Evolutionary conservation across 2,329 filamentous ascomycete species (phyloP), one percentile per base, ranked within the genome.

Genomic region (Lecanicillium sp.): DNA sequence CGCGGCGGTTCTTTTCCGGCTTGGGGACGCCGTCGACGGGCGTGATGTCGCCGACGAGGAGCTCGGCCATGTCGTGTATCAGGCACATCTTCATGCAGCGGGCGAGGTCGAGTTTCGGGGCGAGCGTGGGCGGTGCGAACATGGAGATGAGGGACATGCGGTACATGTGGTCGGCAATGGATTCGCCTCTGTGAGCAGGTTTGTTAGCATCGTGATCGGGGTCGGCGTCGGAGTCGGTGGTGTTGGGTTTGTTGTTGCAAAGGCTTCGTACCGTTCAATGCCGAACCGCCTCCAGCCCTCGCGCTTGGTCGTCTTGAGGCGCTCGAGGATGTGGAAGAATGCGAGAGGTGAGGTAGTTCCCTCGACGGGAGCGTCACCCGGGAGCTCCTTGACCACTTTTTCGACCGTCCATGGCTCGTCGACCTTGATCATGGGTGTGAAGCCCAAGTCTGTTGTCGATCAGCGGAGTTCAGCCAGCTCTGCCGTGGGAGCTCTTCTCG

Each of bases 121-220:
- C 75, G 10, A 96, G 79, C 1, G 84, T 70, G 0, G 87, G 76
- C 2, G 93, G 91, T 2, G 89, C 90, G 55, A 96, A 80, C 83
- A 98, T 87, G 54, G 88, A 90, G 66, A 98, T 89, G 57, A 98
- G 79, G 42, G 90, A 89, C 93, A 98, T 98, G 69, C 93, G 90
- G 70, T 97, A 98, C 93, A 98, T 98, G 76, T 98, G 93, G 71
- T 98, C 93, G 46, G 88, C 79, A 62, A 98, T 96, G 2, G 89
- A 95, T 68, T 98, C 93, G 64, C 88, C 86, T 50, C 77, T 83
- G 53, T 5, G 4, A 17, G 29, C n/a, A 20, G 15, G 20, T 10
- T 17, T 21, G 29, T 36, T 30, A 27, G 38, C 14, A n/a, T 20
- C 23, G 9, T 35, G 36, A 12, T 24, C 27, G 11, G 30, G 19